Conservation (phyloP, 306 rosid species). For the Gleditsia sinensis region DNA sequence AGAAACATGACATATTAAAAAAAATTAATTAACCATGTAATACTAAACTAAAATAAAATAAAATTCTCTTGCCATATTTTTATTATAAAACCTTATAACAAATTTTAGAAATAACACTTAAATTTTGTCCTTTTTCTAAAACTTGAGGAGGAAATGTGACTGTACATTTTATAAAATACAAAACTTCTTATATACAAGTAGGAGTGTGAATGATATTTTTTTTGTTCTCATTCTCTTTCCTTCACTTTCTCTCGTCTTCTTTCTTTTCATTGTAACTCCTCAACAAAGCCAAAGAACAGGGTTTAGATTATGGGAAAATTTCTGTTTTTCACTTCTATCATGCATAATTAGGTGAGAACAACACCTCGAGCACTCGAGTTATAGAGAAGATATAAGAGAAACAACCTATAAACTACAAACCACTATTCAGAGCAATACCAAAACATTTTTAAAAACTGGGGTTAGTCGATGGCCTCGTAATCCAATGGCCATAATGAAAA, state of each 20-base stretch:
- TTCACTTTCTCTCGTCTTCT: constrained; percentile 55
- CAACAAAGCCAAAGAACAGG: not conserved
- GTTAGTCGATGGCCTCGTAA: constrained; percentile 14
- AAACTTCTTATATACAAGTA: no score
- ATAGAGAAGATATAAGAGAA: not conserved
- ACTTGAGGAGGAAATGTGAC: no score
- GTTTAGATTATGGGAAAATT: not conserved
- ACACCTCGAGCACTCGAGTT: not conserved
- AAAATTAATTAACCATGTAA: no score
- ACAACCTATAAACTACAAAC: not conserved
- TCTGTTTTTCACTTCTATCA: not conserved
- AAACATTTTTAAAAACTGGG: not conserved
- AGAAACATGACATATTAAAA: no score
- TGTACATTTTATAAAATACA: no score
- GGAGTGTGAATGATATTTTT: not conserved
- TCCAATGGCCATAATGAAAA: constrained; percentile 23
- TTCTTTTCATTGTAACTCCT: not conserved
- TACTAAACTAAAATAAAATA: no score
- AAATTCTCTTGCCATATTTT: no score
- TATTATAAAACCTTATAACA: no score
- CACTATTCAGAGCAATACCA: not conserved
- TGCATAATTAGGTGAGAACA: not conserved
- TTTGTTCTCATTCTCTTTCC: not conserved
- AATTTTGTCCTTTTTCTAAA: no score
- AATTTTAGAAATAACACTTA: no score